Conservation (phyloP, 106 monocot species). For the Xerophyta viscosa region DNA sequence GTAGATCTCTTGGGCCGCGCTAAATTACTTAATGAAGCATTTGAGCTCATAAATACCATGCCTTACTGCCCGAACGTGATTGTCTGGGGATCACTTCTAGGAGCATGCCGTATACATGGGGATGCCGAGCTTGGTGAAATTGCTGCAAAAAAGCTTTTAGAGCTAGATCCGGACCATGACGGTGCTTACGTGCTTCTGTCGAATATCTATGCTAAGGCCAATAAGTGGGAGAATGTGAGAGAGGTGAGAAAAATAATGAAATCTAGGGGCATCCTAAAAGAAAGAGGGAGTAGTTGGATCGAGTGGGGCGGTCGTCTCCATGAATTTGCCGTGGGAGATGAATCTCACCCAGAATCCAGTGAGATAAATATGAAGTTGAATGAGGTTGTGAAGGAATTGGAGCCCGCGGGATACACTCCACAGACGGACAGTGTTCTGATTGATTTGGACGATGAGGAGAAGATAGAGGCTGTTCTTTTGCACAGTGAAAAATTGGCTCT, state of each 20-base stretch:
- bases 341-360: constrained; percentile 24
- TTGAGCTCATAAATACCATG: constrained; percentile 44
- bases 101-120: constrained; percentile 36
- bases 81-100: constrained; percentile 55
- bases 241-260: constrained; percentile 46
- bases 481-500: constrained; percentile 74
- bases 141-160: constrained; percentile 38
- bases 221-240: constrained; percentile 33
- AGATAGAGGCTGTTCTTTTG: constrained; percentile 27
- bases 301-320: constrained; percentile 30
- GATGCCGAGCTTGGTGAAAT: constrained; percentile 34
- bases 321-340: constrained; percentile 31
- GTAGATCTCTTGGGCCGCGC: constrained; percentile 71
- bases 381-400: constrained; percentile 36
- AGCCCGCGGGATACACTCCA: constrained; percentile 37
- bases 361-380: constrained; percentile 44
- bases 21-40: constrained; percentile 37
- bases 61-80: constrained; percentile 41
- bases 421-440: constrained; percentile 31
- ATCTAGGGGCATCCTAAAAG: constrained; percentile 28
- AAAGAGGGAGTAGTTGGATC: constrained; percentile 44
- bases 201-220: constrained; percentile 47
- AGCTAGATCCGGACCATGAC: constrained; percentile 43
- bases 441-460: constrained; percentile 57
- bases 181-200: constrained; percentile 58